phyloP scores from a whole-genome alignment of 768 basidiomycete genomes.

The Phanerodontia chrysosporium region DNA sequence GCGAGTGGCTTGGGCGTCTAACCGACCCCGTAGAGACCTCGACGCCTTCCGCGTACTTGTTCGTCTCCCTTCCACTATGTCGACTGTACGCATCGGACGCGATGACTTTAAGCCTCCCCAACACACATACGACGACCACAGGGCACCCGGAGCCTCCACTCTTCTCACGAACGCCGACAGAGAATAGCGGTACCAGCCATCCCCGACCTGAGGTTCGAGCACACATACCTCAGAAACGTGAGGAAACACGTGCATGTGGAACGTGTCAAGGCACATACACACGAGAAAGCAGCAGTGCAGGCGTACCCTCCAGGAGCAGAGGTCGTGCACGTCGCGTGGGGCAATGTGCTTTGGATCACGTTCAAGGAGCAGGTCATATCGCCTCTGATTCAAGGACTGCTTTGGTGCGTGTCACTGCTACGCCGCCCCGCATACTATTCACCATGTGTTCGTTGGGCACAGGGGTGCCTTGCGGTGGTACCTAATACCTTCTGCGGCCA shows the following conservation, averaged over 20 bases:
- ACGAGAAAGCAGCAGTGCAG: constrained; percentile 21
- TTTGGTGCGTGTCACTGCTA: constrained; percentile 46
- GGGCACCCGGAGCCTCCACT: neutral
- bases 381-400: constrained; percentile 60
- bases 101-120: neutral
- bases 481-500: neutral
- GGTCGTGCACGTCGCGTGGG: constrained; percentile 44
- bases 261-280: constrained; percentile 3
- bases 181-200: constrained; percentile 38
- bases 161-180: neutral
- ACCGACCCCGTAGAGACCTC: neutral
- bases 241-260: constrained; percentile 45
- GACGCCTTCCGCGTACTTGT: neutral
- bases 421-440: neutral
- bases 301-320: constrained; percentile 14
- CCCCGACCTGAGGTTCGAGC: constrained; percentile 76
- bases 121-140: neutral
- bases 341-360: constrained; percentile 56
- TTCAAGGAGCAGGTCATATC: constrained; percentile 64
- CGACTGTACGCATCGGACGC: neutral
- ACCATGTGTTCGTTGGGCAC: neutral
- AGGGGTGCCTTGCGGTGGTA: constrained; percentile 7
- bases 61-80: neutral
- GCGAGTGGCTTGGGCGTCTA: neutral
- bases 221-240: constrained; percentile 63